Evolutionary conservation across 441 rosid genomes (phyloP).

Genomic region (Theobroma grandiflorum): DNA sequence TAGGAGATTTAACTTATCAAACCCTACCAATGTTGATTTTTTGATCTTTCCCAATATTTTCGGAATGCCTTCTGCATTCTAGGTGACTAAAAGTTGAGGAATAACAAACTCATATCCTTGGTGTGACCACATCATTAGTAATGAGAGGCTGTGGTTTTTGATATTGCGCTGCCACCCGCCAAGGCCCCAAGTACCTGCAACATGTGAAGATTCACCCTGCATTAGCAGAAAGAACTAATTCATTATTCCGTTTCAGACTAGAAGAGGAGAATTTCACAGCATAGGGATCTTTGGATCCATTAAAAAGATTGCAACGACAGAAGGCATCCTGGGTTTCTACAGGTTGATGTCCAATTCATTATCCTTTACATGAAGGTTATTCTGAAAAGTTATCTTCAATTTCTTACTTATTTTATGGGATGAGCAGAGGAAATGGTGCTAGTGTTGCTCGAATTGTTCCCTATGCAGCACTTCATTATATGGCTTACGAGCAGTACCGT

Average conservation of each 20-base stretch:
- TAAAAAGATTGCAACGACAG: constrained; percentile 76
- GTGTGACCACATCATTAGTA: neutral
- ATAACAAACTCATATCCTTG: neutral
- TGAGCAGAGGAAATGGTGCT: constrained; percentile 85
- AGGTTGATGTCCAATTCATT: constrained; percentile 52
- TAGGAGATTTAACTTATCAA: neutral
- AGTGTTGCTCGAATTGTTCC: constrained; percentile 94
- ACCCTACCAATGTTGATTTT: neutral
- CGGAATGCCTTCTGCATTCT: neutral
- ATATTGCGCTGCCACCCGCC: neutral
- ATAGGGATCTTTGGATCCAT: constrained; percentile 73
- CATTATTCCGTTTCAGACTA: constrained; percentile 59
- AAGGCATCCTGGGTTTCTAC: constrained; percentile 89
- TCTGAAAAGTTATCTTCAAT: neutral
- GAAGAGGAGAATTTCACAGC: constrained; percentile 80
- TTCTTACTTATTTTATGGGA: constrained; percentile 26
- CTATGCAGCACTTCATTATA: constrained; percentile 91
- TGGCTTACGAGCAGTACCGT: constrained; percentile 91
- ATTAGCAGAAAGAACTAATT: constrained; percentile 26
- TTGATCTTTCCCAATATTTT: neutral
- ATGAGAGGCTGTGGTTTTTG: neutral
- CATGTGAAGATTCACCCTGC: neutral
- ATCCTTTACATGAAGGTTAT: constrained; percentile 21
- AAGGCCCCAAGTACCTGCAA: neutral
- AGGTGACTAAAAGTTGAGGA: neutral